Conservation (phyloP, 192 early-diverging fungal species). For the Chytriomyces sp. region DNA sequence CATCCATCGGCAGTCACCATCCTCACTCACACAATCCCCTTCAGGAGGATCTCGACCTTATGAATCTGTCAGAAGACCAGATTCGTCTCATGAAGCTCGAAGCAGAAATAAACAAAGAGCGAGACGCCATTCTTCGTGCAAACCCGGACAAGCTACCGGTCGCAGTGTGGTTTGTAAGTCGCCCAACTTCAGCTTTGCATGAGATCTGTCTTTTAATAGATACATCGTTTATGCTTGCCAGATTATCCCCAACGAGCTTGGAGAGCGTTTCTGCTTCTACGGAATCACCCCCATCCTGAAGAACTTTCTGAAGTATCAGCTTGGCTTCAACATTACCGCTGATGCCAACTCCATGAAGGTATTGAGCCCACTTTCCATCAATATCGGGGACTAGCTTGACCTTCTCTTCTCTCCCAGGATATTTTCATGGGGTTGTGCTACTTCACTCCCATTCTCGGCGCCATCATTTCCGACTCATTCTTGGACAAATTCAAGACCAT, state of each 20-base stretch:
- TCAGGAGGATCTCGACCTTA: constrained; percentile 34
- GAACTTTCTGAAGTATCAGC: constrained; percentile 45
- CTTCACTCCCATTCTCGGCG: constrained; percentile 68
- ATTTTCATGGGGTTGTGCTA: constrained; percentile 31
- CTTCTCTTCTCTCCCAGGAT: background rate
- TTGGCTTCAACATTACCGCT: constrained; percentile 40
- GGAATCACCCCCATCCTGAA: constrained; percentile 63
- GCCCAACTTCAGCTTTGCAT: too few species aligned
- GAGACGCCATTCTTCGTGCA: constrained; percentile 54
- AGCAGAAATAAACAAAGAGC: constrained; percentile 54
- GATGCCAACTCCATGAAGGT: constrained; percentile 35
- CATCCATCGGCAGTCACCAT: too few species aligned
- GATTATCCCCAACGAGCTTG: constrained; percentile 62
- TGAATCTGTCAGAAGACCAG: constrained; percentile 49
- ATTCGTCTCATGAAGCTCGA: constrained; percentile 36
- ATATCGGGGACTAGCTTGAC: background rate
- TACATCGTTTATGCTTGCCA: background rate
- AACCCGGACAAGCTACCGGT: constrained; percentile 35
- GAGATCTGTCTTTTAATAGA: background rate
- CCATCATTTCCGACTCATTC: constrained; percentile 68
- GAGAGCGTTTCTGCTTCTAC: constrained; percentile 66
- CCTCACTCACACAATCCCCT: too few species aligned
- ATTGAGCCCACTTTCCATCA: too few species aligned
- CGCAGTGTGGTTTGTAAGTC: constrained; percentile 27
- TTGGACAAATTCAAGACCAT: constrained; percentile 70